These are phyloP conservation scores for Adansonia grandidieri DNA, from an alignment of 441 rosid genomes.

Conservation along the genomic window DNA sequence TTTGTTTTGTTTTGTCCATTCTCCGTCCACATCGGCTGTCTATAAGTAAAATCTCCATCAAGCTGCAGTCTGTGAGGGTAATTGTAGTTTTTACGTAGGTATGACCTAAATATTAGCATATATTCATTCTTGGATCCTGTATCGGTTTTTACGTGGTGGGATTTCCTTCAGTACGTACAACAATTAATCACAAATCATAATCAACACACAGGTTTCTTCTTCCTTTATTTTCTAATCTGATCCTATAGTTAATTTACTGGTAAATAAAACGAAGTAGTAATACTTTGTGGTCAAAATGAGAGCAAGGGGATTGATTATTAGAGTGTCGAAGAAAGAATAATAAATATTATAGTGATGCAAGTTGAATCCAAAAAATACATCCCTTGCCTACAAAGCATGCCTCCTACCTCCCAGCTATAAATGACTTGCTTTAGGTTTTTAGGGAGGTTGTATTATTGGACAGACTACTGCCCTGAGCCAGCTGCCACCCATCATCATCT, in stretches of 20 bases:
- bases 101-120: no score
- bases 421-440: not conserved
- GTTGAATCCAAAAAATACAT: slow-evolving; percentile 7
- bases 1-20: no score
- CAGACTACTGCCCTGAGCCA: not conserved
- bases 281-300: not conserved
- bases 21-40: no score
- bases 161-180: no score
- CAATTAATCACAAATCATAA: no score
- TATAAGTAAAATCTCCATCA: no score
- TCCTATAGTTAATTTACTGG: not conserved
- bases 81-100: not conserved
- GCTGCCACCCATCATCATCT: not conserved
- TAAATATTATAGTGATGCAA: not conserved
- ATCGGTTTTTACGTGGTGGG: no score
- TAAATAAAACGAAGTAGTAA: no score
- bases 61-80: not conserved
- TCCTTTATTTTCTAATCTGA: not conserved
- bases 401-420: slow-evolving; percentile 16
- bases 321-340: not conserved
- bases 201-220: no score
- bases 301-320: not conserved
- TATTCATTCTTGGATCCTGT: no score
- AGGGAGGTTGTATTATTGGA: slow-evolving; percentile 9
- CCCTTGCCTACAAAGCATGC: slow-evolving; percentile 1